Conservation (phyloP, 805 yeast species). For the Barnettozyma vustinii region DNA sequence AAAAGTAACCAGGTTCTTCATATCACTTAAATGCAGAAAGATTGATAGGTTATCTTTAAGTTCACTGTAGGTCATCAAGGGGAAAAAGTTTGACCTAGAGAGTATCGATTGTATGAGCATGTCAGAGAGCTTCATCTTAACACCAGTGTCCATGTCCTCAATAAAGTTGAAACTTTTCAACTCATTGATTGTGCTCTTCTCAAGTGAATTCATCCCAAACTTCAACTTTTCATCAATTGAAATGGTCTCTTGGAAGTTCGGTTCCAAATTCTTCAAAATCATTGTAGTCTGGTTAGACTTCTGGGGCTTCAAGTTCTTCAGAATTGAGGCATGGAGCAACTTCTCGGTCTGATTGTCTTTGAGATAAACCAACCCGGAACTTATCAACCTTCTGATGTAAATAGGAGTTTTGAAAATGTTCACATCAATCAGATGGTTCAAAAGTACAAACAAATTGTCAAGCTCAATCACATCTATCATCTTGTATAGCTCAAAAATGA, state of each 20-base stretch:
- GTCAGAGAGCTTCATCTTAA: conserved; percentile 31
- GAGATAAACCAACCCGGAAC: conserved; percentile 76
- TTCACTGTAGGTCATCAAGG: conserved; percentile 33
- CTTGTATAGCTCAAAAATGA: conserved; percentile 33
- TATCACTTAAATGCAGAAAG: conserved; percentile 17
- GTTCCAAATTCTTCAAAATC: conserved; percentile 42
- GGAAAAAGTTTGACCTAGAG: conserved; percentile 29
- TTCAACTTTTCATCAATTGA: conserved; percentile 14
- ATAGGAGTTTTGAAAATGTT: conserved; percentile 43
- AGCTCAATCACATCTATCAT: conserved; percentile 29
- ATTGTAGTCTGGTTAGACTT: conserved; percentile 51
- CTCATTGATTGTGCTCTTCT: conserved; percentile 25
- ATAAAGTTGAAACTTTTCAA: conserved; percentile 19
- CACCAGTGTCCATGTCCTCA: conserved; percentile 21
- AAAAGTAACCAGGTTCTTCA: conserved; percentile 22
- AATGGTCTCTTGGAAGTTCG: neutral
- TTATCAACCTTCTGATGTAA: conserved; percentile 74
- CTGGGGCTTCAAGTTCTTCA: conserved; percentile 53
- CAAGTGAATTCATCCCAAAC: conserved; percentile 31
- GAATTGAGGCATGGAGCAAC: conserved; percentile 47
- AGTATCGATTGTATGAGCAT: conserved; percentile 24
- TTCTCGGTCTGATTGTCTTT: conserved; percentile 45
- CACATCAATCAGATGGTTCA: conserved; percentile 37
- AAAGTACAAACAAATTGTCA: conserved; percentile 36
- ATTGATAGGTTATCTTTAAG: conserved; percentile 18